Conservation (phyloP, 305 asterid genomes). For the Solanum chacoense region DNA sequence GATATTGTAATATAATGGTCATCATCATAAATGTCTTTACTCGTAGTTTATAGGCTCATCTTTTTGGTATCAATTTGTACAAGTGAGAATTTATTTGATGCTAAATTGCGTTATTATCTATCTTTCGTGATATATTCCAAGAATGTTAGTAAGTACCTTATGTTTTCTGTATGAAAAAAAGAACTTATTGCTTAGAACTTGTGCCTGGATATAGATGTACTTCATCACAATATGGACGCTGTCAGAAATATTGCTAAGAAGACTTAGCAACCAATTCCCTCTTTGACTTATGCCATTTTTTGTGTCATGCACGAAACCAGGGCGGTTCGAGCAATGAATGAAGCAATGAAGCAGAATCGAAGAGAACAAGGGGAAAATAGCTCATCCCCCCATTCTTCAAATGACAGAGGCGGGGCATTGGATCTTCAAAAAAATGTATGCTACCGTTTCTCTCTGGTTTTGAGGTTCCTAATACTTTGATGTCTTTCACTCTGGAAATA, state of each 20-base stretch:
- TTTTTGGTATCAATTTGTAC: background rate
- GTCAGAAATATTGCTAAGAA: background rate
- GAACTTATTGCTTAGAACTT: background rate
- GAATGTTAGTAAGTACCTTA: background rate
- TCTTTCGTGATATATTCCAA: background rate
- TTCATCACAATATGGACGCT: background rate
- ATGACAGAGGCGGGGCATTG: conserved; percentile 32
- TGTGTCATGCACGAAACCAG: conserved; percentile 21
- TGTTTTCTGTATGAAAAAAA: background rate
- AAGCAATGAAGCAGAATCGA: conserved; percentile 88
- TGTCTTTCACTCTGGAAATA: background rate
- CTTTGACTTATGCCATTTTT: background rate
- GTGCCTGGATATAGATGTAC: background rate
- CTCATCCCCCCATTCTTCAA: conserved; percentile 30
- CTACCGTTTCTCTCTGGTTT: conserved; percentile 12
- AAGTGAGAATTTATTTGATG: background rate
- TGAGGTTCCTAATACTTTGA: background rate
- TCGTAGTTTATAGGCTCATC: background rate
- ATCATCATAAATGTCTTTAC: background rate
- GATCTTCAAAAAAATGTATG: conserved; percentile 60
- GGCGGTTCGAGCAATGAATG: conserved; percentile 99
- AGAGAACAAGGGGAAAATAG: conserved; percentile 61
- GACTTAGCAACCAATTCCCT: background rate
- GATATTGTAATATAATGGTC: conserved; percentile 6
- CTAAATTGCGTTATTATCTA: background rate